Evolutionary conservation across 805 yeast species (phyloP), one percentile per base, ranked within the genome.

Genomic region (Dipodascus albidus): DNA sequence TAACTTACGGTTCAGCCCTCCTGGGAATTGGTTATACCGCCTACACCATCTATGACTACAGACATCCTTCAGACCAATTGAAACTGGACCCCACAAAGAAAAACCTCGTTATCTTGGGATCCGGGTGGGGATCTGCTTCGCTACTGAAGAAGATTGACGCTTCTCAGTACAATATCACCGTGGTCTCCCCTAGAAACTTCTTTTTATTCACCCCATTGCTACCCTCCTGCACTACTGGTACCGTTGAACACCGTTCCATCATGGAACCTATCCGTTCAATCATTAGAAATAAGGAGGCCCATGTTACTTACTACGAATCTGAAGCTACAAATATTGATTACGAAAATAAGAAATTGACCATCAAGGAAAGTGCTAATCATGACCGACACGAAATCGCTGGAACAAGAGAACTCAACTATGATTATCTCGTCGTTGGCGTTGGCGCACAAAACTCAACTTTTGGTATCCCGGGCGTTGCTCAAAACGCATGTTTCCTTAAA

Each of bases 41-140:
- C 19, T 23, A 21, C 19, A 4, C 31, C 4, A 47, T 47, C n/a
- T 23, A 22, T 9, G 31, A 47, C 17, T 66, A n/a, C 55, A 70
- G 8, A 70, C 73, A 55, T 74, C 49, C 24, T n/a, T 21, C 31
- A 4, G 31, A 47, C 49, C 24, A 22, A 22, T n/a, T n/a, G 2
- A 57, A 55, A 44, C 23, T 42, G 3, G 54, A 21, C 15, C 17
- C 47, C 19, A 27, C 53, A n/a, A 9, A 69, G 56, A 79, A 74
- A 63, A 84, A 83, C 35, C 74, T 82, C 52, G 85, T 82, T 2
- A 71, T 82, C 33, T 69, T 82, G 35, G 87, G 87, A 17, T 75
- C 82, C 41, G 87, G 87, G 49, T 82, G 87, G 87, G 87, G 85
- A 1, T 75, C 85, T 6, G 85, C 79, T 24, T 80, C 82, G 14